Base-by-base conservation (phyloP, 148 eudicot species). In the Suaeda aralocaspica region DNA sequence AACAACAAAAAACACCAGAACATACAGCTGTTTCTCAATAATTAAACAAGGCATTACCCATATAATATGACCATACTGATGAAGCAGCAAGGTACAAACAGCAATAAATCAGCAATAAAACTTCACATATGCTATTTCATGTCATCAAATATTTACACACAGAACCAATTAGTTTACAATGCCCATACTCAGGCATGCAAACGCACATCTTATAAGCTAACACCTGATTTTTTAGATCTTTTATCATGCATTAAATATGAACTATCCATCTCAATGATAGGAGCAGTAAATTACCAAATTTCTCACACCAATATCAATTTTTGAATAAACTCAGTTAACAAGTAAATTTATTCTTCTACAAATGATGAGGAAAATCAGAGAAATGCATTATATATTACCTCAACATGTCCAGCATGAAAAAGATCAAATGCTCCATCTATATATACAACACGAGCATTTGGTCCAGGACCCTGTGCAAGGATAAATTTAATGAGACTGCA, bases 371-470 rank as follows among this genome's bases (percentile, higher is more conserved):
- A 26, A 21, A 42, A 62, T 24, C 22, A 44, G 18, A 25, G 30
- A 60, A 46, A 60, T 29, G 56, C 45, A 50, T 21, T 21, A 0
- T 56, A 14, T 64, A 67, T 31, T 67, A 93, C 98, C 95, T 93
- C 98, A 26, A 91, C 98, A 84, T 93, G 98, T 70, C 98, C 98
- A 56, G 96, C 96, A 84, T 93, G 98, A 50, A 93, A 93, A 78
- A 93, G 96, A 81, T 93, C 98, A 81, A 93, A 93, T 61, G 92
- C 96, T 69, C 95, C 98, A 82, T 93, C 98, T 72, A 93, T 90
- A 80, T 93, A 93, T 33, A 93, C 95, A 66, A 93, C 95, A 33
- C 91, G 88, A 58, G 98, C 82, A 85, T 91, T 87, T 68, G 98
- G 96, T 72, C 83, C 87, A 68, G 98, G 98, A 9, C 81, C 98